These are phyloP conservation scores for Globisporangium yorkense DNA, from an alignment of 352 stramenopile genomes.

Conservation along the genomic window DNA sequence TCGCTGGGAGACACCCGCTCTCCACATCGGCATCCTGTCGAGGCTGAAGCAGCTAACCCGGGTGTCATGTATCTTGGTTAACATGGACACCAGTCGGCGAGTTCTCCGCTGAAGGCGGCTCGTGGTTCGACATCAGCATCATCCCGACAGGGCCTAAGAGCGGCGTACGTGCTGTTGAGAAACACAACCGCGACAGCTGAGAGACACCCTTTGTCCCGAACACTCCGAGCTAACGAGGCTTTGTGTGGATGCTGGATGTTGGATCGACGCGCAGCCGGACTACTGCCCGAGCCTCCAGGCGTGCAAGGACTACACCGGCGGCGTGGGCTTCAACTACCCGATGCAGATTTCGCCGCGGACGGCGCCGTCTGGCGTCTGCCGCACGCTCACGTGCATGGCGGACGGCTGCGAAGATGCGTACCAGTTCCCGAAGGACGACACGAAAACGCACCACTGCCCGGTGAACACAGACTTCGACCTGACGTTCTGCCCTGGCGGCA, in stretches of 20 bases:
- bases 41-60: not conserved
- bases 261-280: slow-evolving; percentile 28
- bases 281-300: slow-evolving; percentile 42
- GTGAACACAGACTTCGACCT: slow-evolving; percentile 48
- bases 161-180: slow-evolving; percentile 31
- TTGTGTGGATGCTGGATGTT: not conserved
- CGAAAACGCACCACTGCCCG: slow-evolving; percentile 51
- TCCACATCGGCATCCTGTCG: no score
- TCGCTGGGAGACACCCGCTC: not conserved
- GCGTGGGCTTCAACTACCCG: slow-evolving; percentile 56
- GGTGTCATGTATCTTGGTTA: not conserved
- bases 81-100: slow-evolving; percentile 35
- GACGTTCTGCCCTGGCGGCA: slow-evolving; percentile 49
- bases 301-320: slow-evolving; percentile 56
- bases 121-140: slow-evolving; percentile 75
- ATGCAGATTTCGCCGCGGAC: slow-evolving; percentile 54
- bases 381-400: slow-evolving; percentile 34
- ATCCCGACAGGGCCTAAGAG: slow-evolving; percentile 61
- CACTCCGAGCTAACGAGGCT: not conserved
- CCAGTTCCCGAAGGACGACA: slow-evolving; percentile 62
- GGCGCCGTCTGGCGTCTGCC: slow-evolving; percentile 27
- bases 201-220: not conserved
- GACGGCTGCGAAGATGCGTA: slow-evolving; percentile 60
- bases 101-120: slow-evolving; percentile 48
- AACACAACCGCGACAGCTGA: not conserved